Evolutionary conservation across 2,329 filamentous ascomycete species (phyloP).

Genomic region (Lachnellula hyalina): DNA sequence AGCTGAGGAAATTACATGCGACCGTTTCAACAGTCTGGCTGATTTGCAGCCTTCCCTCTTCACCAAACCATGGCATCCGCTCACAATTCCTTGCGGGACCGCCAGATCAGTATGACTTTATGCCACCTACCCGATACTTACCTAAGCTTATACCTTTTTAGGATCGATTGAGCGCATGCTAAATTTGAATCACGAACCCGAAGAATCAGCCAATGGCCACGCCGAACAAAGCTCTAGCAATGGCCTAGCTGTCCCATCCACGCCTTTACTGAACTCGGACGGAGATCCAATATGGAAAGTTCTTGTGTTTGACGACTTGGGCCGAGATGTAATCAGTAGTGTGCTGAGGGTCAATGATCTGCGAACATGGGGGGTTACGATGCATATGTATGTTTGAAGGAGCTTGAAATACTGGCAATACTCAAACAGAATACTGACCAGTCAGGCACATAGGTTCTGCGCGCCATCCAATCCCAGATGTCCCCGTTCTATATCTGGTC

Average conservation of each 20-base stretch:
- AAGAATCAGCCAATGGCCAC: slow-evolving; percentile 46
- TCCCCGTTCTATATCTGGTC: slow-evolving; percentile 93
- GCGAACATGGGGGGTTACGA: slow-evolving; percentile 88
- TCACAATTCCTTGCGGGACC: slow-evolving; percentile 59
- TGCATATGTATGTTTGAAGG: slow-evolving; percentile 69
- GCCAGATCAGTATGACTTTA: slow-evolving; percentile 58
- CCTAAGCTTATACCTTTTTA: slow-evolving; percentile 35
- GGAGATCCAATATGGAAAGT: slow-evolving; percentile 98
- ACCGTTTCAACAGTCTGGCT: slow-evolving; percentile 23
- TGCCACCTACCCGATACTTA: slow-evolving; percentile 15
- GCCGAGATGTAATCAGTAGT: slow-evolving; percentile 93
- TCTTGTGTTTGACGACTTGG: slow-evolving; percentile 86
- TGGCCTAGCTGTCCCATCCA: slow-evolving; percentile 60
- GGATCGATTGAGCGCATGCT: slow-evolving; percentile 93
- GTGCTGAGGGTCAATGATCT: slow-evolving; percentile 92
- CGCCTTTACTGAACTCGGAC: slow-evolving; percentile 78
- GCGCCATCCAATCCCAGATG: slow-evolving; percentile 89
- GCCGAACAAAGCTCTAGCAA: slow-evolving; percentile 58
- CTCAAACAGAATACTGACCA: slow-evolving; percentile 20
- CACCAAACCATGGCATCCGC: slow-evolving; percentile 46
- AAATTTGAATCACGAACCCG: slow-evolving; percentile 77
- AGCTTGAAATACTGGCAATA: neutral
- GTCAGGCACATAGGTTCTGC: slow-evolving; percentile 71
- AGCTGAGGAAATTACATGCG: slow-evolving; percentile 23
- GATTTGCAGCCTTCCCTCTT: slow-evolving; percentile 26